These are phyloP conservation scores for Tylopilus sp. DNA, from an alignment of 1,284 basidiomycete species.

Conservation along the genomic window DNA sequence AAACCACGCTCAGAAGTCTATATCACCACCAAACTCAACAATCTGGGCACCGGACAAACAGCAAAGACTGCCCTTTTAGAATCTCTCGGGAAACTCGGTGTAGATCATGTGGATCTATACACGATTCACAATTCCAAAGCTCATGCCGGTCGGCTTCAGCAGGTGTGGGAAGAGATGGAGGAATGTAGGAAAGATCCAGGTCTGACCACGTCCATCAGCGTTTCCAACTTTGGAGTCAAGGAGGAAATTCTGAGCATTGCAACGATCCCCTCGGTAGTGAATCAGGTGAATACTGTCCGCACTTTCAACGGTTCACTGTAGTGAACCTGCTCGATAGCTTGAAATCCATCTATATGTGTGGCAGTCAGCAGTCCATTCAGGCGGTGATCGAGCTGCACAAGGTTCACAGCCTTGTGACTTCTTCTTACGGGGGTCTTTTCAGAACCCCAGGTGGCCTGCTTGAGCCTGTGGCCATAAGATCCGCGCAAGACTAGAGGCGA, in stretches of 20 bases:
- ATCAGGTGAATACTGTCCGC: not conserved
- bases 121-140: not conserved
- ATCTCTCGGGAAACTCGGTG: not conserved
- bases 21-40: not conserved
- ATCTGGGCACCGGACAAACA: not conserved
- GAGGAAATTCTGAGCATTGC: not conserved
- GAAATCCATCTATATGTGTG: conserved; percentile 2
- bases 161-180: conserved; percentile 3
- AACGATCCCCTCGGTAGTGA: not conserved
- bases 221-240: conserved; percentile 1
- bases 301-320: not conserved
- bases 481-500: conserved; percentile 41
- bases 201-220: conserved; percentile 5
- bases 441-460: not conserved
- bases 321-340: not conserved
- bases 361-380: conserved; percentile 7
- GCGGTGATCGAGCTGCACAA: conserved; percentile 34
- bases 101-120: not conserved
- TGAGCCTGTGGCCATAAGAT: conserved; percentile 34
- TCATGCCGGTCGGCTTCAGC: conserved; percentile 1
- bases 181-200: conserved; percentile 3
- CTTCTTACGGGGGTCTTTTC: conserved; percentile 59
- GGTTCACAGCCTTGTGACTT: conserved; percentile 59
- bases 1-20: not conserved
- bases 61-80: not conserved